Evolutionary conservation across 2,329 filamentous ascomycete species (phyloP).

Genomic region (Dryadomyces quercivorus): DNA sequence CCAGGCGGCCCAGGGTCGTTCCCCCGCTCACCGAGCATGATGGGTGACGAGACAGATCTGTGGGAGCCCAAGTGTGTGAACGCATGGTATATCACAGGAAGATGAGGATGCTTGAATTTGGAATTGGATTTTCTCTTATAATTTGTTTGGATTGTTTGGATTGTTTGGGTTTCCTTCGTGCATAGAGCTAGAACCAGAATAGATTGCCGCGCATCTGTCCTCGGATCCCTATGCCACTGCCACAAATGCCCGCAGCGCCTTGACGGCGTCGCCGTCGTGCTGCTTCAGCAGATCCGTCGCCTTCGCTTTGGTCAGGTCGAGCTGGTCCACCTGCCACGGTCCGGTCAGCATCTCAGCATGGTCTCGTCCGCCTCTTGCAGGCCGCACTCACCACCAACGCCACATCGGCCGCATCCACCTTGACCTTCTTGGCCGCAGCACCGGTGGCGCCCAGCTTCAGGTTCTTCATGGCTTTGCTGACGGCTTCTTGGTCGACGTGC

Average conservation of each 20-base stretch:
- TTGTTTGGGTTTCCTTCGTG: not conserved
- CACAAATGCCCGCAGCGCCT: constrained; percentile 51
- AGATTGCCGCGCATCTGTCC: no score
- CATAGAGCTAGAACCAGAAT: no score
- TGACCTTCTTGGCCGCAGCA: constrained; percentile 45
- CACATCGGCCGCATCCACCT: constrained; percentile 64
- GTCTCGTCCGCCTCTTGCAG: not conserved
- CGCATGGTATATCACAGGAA: constrained; percentile 7
- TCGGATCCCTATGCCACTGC: constrained; percentile 3
- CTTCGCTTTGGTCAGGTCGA: constrained; percentile 59
- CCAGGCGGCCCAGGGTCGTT: constrained; percentile 6
- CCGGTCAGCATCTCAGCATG: not conserved
- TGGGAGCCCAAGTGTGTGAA: constrained; percentile 18
- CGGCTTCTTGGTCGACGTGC: constrained; percentile 56
- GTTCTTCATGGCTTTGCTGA: constrained; percentile 59
- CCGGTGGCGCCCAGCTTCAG: constrained; percentile 28
- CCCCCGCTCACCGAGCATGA: constrained; percentile 13
- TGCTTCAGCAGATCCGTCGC: constrained; percentile 63
- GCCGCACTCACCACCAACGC: constrained; percentile 44
- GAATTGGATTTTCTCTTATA: no score
- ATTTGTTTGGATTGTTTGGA: no score
- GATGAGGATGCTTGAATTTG: not conserved
- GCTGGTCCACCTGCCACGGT: constrained; percentile 45
- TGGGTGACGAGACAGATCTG: constrained; percentile 17
- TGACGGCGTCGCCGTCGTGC: constrained; percentile 56